Evolutionary conservation across 495 filamentous ascomycete species (phyloP).

Genomic region (Hypomontagnella submonticulosa): DNA sequence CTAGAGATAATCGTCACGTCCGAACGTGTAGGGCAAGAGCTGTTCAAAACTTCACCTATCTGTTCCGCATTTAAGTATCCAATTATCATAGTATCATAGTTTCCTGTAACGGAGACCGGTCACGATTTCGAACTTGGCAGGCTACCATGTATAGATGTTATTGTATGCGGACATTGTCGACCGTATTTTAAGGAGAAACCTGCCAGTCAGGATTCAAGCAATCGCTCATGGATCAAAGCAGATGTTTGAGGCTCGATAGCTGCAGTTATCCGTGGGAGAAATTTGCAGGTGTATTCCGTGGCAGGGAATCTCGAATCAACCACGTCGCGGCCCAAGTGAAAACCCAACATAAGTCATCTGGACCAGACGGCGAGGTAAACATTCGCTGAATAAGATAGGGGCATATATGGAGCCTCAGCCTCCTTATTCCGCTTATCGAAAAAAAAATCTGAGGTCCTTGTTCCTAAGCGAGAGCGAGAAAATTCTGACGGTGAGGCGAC

Average conservation of each 20-base stretch:
- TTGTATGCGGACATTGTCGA: constrained; percentile 1
- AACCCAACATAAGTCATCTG: constrained; percentile 5
- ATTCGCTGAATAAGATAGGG: constrained; percentile 7
- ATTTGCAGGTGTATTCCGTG: neutral
- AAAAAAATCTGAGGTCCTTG: constrained; percentile 14
- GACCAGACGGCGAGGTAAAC: neutral
- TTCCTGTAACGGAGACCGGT: constrained; percentile 8
- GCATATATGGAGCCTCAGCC: constrained; percentile 4
- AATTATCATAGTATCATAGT: neutral
- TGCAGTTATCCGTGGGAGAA: constrained; percentile 11
- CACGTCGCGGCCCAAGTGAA: neutral
- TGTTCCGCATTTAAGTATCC: no score
- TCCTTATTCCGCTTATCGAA: constrained; percentile 8
- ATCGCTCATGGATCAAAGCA: neutral
- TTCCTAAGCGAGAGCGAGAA: constrained; percentile 6
- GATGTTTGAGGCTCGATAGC: constrained; percentile 14
- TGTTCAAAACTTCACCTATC: constrained; percentile 26
- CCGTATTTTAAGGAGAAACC: neutral
- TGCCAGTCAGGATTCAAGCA: neutral
- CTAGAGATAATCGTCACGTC: constrained; percentile 13
- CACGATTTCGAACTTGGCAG: neutral
- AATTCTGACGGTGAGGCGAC: constrained; percentile 13
- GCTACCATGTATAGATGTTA: neutral
- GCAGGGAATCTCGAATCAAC: constrained; percentile 13
- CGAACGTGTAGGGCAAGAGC: constrained; percentile 9